phyloP scores from a whole-genome alignment of 768 basidiomycete species.

The Rhizopogon sp. region DNA sequence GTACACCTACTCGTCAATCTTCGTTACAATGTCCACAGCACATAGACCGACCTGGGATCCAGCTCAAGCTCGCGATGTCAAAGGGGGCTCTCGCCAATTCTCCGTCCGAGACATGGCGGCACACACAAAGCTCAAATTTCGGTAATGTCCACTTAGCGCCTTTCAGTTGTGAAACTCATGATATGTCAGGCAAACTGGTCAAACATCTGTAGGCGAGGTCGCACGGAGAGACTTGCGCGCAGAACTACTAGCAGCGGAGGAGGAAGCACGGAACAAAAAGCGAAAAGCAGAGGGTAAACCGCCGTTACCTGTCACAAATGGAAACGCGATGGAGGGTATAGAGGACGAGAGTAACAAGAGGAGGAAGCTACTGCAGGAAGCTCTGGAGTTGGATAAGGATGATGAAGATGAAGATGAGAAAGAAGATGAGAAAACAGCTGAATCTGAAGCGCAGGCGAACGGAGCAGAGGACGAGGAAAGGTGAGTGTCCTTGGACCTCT shows the following conservation, averaged over 20 bases:
- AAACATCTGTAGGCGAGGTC: conserved; percentile 77
- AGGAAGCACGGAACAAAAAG: conserved; percentile 86
- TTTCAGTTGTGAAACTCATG: neutral
- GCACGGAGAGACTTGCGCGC: conserved; percentile 73
- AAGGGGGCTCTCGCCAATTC: conserved; percentile 88
- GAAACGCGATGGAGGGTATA: conserved; percentile 19
- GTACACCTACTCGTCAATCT: neutral
- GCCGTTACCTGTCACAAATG: conserved; percentile 33
- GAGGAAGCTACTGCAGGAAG: conserved; percentile 82
- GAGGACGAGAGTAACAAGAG: conserved; percentile 75
- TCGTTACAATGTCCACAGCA: conserved; percentile 69
- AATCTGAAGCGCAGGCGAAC: conserved; percentile 27
- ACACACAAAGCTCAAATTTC: conserved; percentile 97
- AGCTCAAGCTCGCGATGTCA: conserved; percentile 88
- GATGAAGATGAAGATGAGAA: conserved; percentile 73
- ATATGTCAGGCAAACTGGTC: conserved; percentile 71
- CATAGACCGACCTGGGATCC: conserved; percentile 98
- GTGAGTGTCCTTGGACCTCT: conserved; percentile 22
- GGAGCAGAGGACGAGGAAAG: conserved; percentile 45
- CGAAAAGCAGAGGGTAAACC: conserved; percentile 80
- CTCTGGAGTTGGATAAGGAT: conserved; percentile 84
- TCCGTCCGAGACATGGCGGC: conserved; percentile 92
- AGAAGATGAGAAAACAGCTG: conserved; percentile 27
- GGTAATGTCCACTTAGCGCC: conserved; percentile 36
- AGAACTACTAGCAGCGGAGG: conserved; percentile 81